Evolutionary conservation across 192 early-diverging fungal species (phyloP), one percentile per base, ranked within the genome.

Genomic region (Pilaira anomala): DNA sequence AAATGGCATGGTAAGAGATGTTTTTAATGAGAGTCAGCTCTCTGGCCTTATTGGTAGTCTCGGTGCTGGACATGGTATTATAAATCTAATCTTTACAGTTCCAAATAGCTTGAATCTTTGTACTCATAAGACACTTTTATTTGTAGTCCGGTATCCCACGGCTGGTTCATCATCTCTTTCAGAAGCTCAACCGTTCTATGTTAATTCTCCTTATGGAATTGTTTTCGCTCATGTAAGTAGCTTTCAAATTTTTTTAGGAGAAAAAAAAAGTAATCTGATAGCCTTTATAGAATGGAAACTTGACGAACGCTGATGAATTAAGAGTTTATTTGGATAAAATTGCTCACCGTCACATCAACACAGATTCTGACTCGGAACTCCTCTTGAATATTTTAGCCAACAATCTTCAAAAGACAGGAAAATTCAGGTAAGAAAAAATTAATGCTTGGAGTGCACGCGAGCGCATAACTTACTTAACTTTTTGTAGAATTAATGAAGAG

Each of bases 321-420:
- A 84, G 87, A 64, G 78, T 84, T 25, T 98, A 91, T 62, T 72
- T 99, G 52, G 98, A 99, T 80, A 79, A 86, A 62, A 88, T 93
- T 52, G 94, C 96, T 30, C 98, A 99, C 79, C 91, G 98, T 55
- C 98, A 99, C 74, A 97, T 99, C 80, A 99, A 99, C 80, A 99
- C 98, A 11, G 95, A 98, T 69, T 99, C 98, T 7, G 98, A 99
- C 81, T 98, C 96, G 48, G 98, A 99, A 80, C 73, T 99, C 42
- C 81, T 98, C 63, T 84, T 99, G 46, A 99, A 99, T 80, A 91
- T 98, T 65, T 91, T 99, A 72, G 98, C 94, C 56, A 85, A 97
- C 78, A 88, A 99, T 78, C 82, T 99, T 66, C 97, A 99, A 66
- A 83, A 92, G 78, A 97, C 95, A 5, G 94, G 93, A 74, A 99